Percentiles rank a stretch among this genome's conserved stretches.
These are phyloP conservation scores for Protomyces lactucae-debilis DNA, from an alignment of 1,139 yeast species.

Conservation along the genomic window DNA sequence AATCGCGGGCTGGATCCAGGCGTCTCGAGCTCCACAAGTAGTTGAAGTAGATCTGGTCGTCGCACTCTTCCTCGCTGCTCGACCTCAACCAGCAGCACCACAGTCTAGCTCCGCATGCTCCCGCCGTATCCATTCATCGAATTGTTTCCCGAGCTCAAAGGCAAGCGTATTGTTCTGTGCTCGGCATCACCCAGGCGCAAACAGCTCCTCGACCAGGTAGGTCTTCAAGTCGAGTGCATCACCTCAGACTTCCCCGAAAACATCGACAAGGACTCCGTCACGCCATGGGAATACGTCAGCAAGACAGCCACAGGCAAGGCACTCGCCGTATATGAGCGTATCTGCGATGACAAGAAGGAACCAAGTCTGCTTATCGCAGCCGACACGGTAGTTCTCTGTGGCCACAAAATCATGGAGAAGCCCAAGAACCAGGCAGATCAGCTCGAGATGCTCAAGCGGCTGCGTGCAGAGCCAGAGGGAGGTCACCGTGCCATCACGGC, in stretches of 20 bases:
- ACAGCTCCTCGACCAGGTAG: slow-evolving; percentile 63
- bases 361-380: slow-evolving; percentile 59
- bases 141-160: slow-evolving; percentile 31
- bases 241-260: slow-evolving; percentile 70
- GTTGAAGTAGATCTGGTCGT: too few relatives aligned
- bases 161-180: slow-evolving; percentile 55
- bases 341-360: slow-evolving; percentile 39
- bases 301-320: slow-evolving; percentile 68
- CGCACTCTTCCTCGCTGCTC: too few relatives aligned
- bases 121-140: slow-evolving; percentile 11
- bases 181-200: slow-evolving; percentile 78
- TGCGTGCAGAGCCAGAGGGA: slow-evolving; percentile 43
- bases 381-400: slow-evolving; percentile 74
- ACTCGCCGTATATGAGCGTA: slow-evolving; percentile 50
- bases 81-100: too few relatives aligned
- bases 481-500: slow-evolving; percentile 65
- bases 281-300: slow-evolving; percentile 55
- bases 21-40: too few relatives aligned
- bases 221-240: slow-evolving; percentile 50
- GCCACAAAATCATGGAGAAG: slow-evolving; percentile 66
- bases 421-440: slow-evolving; percentile 58
- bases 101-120: not conserved
- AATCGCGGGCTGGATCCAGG: too few relatives aligned
- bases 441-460: slow-evolving; percentile 45
- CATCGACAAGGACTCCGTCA: slow-evolving; percentile 47